Conservation (phyloP, 2,329 filamentous ascomycete genomes). For the Gyromitra esculenta region DNA sequence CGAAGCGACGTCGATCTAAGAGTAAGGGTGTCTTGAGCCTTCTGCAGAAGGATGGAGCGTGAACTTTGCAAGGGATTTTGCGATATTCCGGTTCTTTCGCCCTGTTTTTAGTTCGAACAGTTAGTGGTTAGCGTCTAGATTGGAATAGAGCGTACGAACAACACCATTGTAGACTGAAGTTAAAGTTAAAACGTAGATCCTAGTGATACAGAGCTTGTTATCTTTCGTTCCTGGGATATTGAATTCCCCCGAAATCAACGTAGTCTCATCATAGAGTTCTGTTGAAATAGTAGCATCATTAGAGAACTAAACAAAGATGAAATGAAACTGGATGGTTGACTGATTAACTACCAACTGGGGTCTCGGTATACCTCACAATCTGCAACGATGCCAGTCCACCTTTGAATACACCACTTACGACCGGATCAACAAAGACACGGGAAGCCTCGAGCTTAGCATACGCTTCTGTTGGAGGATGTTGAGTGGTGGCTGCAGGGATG, state of each 20-base stretch:
- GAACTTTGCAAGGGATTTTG: conserved; percentile 68
- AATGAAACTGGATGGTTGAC: neutral
- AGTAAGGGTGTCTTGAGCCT: conserved; percentile 17
- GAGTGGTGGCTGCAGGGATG: neutral
- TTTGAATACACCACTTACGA: conserved; percentile 11
- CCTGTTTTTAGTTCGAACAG: neutral
- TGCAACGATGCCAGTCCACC: conserved; percentile 14
- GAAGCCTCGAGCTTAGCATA: neutral
- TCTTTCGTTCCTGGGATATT: conserved; percentile 61
- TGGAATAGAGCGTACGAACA: neutral
- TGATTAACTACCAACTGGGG: conserved; percentile 61
- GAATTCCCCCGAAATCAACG: conserved; percentile 65
- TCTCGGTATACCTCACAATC: conserved; percentile 59
- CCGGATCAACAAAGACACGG: conserved; percentile 6
- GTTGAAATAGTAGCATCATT: conserved; percentile 65
- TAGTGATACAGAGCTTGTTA: conserved; percentile 63
- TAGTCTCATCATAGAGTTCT: conserved; percentile 67
- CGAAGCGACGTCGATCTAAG: conserved; percentile 2
- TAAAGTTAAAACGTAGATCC: conserved; percentile 68
- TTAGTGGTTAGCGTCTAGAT: neutral
- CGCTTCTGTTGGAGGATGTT: conserved; percentile 4
- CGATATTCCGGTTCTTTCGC: conserved; percentile 67
- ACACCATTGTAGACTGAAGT: conserved; percentile 66
- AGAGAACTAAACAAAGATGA: conserved; percentile 57
- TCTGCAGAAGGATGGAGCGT: conserved; percentile 59